Base-by-base conservation (phyloP, 352 stramenopile species). In the Plasmopara muralis region DNA sequence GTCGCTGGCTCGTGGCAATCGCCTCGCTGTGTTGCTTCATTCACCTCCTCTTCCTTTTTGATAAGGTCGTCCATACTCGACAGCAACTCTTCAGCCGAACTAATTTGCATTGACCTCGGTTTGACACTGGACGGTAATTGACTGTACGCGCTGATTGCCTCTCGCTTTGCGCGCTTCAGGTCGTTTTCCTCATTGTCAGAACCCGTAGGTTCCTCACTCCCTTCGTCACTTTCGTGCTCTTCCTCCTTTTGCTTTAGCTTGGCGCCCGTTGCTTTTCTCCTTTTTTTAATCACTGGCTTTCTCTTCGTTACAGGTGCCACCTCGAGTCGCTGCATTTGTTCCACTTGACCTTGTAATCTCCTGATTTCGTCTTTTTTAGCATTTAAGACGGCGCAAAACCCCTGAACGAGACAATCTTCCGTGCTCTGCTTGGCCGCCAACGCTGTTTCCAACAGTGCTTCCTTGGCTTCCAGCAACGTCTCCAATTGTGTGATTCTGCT, bases 351-450 rank as follows among this genome's bases (percentile, higher is more conserved):
- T 59, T 74, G 56, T 14, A 85, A 42, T 7, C 68, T 65, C 48
- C 60, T 58, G 9, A 83, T 77, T 41, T 77, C 70, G n/a, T 81
- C 70, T 51, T 85, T 85, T 63, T 85, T 83, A 14, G 67, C 61
- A 33, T 83, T 83, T 43, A 85, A 43, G 30, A 83, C 69, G 4
- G 60, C 60, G 18, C 69, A 81, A 39, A 81, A 85, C 8, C 69
- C 69, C 6, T 50, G 37, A 15, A 83, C 64, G 12, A 83, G 44
- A 39, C 63, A 20, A 31, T 85, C 57, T 38, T 85, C 70, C 6
- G 61, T 37, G 16, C 50, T 50, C 43, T 85, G 74, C 53, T 83
- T 83, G 16, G 63, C 61, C 6, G 20, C 15, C 35, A 85, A 15
- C 28, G 70, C 67, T 8, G 46, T 55, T 25, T 80, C 72, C 47